Evolutionary conservation across 1,139 yeast species (phyloP), one percentile per base, ranked within the genome.

Genomic region (Sugiyamaella novakii): DNA sequence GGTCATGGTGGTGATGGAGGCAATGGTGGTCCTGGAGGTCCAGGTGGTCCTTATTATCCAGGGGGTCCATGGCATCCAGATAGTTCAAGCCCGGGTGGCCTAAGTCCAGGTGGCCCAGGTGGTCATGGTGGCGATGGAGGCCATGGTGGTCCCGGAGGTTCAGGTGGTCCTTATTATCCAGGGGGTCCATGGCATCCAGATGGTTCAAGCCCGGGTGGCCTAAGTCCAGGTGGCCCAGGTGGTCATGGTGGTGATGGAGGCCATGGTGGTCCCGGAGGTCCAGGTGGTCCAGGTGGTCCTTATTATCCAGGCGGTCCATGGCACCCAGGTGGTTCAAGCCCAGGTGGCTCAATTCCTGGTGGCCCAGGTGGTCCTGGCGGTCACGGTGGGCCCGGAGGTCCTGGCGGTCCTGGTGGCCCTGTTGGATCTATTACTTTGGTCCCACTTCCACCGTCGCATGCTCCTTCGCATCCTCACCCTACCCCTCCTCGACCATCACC

Each of bases 11-110:
- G 54, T 17, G 29, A 25, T 12, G 57, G 51, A 5, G 49, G 49
- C 47, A 22, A 52, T 62, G 52, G 51, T 43, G 27, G 59, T 24
- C 54, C 42, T 54, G 56, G 51, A 54, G 56, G 50, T 45, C 63
- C 36, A 49, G 51, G 53, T 8, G 51, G 55, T 4, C n/a, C n/a
- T n/a, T n/a, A n/a, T n/a, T n/a, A 46, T 29, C 37, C 42, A 14
- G 50, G 52, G 21, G 45, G 53, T 30, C 48, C 29, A 11, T 33
- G 47, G 34, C 5, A 30, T 19, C 34, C 34, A 30, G 34, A 19
- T 10, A 19, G 34, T 30, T 30, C 34, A n/a, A 14, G 34, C 18
- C 34, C 34, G 28, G 19, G 52, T 37, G 21, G 1, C n/a, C n/a
- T n/a, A n/a, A 58, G 58, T 28, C 64, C 65, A 36, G 47, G 54